A percentile compares a stretch with the other conserved stretches of the same genome.
Conservation (phyloP, 345 rosid genomes). For the Noccaea bulbosa region DNA sequence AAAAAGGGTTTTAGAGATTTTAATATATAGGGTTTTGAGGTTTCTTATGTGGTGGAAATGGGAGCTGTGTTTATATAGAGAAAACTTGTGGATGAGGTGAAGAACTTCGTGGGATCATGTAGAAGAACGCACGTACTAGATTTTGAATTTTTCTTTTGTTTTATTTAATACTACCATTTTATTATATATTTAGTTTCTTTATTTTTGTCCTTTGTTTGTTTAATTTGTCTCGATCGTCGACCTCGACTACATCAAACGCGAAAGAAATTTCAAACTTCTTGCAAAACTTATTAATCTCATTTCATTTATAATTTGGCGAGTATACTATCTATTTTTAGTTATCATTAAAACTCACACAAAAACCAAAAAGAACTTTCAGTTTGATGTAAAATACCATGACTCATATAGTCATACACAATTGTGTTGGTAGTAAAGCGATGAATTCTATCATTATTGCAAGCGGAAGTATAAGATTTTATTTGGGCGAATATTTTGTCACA, state of each 20-base stretch:
- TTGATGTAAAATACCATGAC: too few species aligned
- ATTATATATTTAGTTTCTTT: not conserved
- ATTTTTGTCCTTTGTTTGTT: not conserved
- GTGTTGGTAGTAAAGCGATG: too few species aligned
- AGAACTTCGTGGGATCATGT: conserved; percentile 36
- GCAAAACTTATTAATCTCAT: not conserved
- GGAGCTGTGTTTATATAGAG: conserved; percentile 32
- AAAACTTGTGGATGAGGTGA: conserved; percentile 23
- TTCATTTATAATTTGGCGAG: not conserved
- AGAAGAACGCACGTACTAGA: conserved; percentile 38
- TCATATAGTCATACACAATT: too few species aligned
- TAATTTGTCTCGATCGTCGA: not conserved
- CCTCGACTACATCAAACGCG: conserved; percentile 18
- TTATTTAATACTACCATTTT: not conserved
- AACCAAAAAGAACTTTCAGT: too few species aligned
- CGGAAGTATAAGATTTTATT: too few species aligned
- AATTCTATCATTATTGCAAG: too few species aligned
- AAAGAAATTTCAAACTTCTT: conserved; percentile 8
- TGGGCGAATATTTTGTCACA: too few species aligned
- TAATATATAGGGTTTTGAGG: not conserved
- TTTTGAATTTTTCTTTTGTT: conserved; percentile 6
- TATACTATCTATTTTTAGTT: too few species aligned
- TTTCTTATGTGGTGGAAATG: conserved; percentile 17
- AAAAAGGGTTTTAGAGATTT: conserved; percentile 19
- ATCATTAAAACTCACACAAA: too few species aligned